phyloP scores from a whole-genome alignment of 805 yeast genomes.

The Saccharomycopsis fermentans region DNA sequence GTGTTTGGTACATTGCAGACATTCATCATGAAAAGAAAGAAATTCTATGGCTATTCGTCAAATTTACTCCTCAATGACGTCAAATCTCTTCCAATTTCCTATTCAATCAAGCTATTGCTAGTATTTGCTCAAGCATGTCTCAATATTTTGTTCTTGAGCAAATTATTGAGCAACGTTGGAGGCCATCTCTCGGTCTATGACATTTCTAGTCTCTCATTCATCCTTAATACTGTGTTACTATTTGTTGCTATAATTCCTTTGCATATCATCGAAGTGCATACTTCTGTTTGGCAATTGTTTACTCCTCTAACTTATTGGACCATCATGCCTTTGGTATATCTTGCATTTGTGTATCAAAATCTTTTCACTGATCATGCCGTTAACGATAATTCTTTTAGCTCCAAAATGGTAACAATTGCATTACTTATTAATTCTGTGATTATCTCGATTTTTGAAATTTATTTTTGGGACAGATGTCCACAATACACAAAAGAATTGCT shows the following conservation, averaged over 20 bases:
- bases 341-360: slow-evolving; percentile 9
- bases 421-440: slow-evolving; percentile 2
- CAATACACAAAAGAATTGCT: slow-evolving; percentile 9
- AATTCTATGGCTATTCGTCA: slow-evolving; percentile 3
- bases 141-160: not conserved
- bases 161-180: not conserved
- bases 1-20: slow-evolving; percentile 11
- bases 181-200: not conserved
- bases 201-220: not conserved
- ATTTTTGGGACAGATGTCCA: slow-evolving; percentile 10
- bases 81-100: slow-evolving; percentile 10
- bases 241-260: slow-evolving; percentile 11
- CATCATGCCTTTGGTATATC: slow-evolving; percentile 1
- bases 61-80: not conserved
- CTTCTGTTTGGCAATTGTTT: slow-evolving; percentile 13
- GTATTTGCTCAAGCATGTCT: slow-evolving; percentile 4
- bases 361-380: slow-evolving; percentile 7
- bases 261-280: slow-evolving; percentile 14
- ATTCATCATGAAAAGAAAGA: slow-evolving; percentile 2
- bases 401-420: not conserved
- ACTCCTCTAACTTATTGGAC: slow-evolving; percentile 13
- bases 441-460: slow-evolving; percentile 8
- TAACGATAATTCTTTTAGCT: not conserved
- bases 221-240: not conserved
- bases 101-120: slow-evolving; percentile 5